These are phyloP conservation scores for Penicillium soppii DNA, from an alignment of 495 filamentous ascomycete species.

Conservation along the genomic window DNA sequence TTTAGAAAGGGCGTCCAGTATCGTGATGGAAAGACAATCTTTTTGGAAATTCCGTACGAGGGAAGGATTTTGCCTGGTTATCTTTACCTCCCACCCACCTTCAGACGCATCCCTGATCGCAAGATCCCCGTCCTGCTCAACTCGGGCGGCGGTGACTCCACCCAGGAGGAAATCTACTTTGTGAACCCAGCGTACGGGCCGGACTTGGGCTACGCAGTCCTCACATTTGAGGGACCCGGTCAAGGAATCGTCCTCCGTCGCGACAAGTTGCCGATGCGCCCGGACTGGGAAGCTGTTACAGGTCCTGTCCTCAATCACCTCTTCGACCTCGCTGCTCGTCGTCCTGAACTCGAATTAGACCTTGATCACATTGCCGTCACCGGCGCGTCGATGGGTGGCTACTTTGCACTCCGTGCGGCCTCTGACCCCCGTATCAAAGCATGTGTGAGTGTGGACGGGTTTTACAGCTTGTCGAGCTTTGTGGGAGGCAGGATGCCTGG, in stretches of 20 bases:
- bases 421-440: constrained; percentile 44
- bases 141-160: constrained; percentile 40
- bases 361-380: constrained; percentile 34
- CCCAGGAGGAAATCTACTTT: constrained; percentile 49
- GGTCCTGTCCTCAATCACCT: constrained; percentile 34
- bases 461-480: constrained; percentile 40
- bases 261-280: constrained; percentile 28
- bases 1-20: constrained; percentile 22
- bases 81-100: constrained; percentile 35
- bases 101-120: constrained; percentile 14
- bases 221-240: constrained; percentile 51
- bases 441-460: constrained; percentile 40
- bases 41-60: constrained; percentile 43
- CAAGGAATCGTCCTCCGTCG: constrained; percentile 41
- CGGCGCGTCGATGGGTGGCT: constrained; percentile 46
- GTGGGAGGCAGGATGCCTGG: constrained; percentile 25
- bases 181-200: constrained; percentile 17
- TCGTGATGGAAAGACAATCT: constrained; percentile 17
- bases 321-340: background rate
- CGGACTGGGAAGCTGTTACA: constrained; percentile 33
- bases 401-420: constrained; percentile 39
- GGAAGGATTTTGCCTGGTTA: constrained; percentile 32
- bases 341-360: constrained; percentile 42
- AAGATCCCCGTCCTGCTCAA: constrained; percentile 44
- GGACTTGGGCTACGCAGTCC: constrained; percentile 43